These are phyloP conservation scores for Nepenthes gracilis DNA, from an alignment of 148 eudicot genomes.

Conservation along the genomic window DNA sequence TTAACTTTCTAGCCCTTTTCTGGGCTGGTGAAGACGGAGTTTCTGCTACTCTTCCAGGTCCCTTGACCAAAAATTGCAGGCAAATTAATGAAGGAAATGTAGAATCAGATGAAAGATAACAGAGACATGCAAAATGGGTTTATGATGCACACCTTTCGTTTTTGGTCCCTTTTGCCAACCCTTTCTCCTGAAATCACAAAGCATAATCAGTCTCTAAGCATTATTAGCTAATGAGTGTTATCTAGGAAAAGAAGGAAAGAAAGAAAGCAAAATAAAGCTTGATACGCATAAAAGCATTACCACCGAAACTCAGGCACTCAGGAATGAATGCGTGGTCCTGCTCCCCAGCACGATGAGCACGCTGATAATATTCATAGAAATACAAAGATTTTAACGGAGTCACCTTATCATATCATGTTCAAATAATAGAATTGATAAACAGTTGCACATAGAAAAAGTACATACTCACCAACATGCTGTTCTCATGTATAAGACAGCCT, in stretches of 20 bases:
- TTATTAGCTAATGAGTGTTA: neutral
- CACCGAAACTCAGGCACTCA: constrained; percentile 64
- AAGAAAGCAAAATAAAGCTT: neutral
- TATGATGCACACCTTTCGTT: constrained; percentile 48
- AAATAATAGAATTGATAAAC: too few species aligned
- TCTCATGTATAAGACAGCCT: too few species aligned
- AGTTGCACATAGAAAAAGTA: too few species aligned
- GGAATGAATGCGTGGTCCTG: constrained; percentile 75
- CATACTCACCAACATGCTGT: too few species aligned
- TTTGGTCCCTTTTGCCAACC: constrained; percentile 80
- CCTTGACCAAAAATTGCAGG: constrained; percentile 25
- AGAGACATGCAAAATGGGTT: neutral
- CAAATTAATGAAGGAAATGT: neutral
- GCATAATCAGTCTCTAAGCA: constrained; percentile 1
- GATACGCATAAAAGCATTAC: constrained; percentile 21
- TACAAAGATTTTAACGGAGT: neutral
- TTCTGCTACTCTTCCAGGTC: constrained; percentile 63
- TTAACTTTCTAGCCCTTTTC: constrained; percentile 84
- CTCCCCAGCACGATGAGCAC: constrained; percentile 50
- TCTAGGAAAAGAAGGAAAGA: neutral
- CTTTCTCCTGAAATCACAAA: constrained; percentile 55
- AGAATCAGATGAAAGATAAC: neutral
- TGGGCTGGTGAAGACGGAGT: constrained; percentile 85
- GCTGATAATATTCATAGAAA: constrained; percentile 24
- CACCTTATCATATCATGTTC: neutral